These are phyloP conservation scores for Boletus vinaceobasis DNA, from an alignment of 768 basidiomycete genomes.

Conservation along the genomic window DNA sequence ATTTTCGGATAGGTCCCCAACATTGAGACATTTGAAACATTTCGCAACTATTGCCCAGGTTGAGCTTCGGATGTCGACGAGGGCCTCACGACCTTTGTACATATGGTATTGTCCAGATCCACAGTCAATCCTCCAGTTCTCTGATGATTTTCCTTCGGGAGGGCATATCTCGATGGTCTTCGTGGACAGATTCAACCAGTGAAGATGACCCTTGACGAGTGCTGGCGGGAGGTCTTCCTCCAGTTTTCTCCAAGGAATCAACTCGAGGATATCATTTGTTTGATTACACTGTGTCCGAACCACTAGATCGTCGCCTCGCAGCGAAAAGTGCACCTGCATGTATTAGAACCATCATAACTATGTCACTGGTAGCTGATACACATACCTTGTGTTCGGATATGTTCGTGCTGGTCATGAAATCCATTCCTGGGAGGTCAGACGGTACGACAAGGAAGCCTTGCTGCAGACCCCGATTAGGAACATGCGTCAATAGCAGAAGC, in stretches of 20 bases:
- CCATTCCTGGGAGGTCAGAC: not conserved
- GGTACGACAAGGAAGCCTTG: not conserved
- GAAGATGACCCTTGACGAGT: conserved; percentile 9
- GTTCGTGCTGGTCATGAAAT: not conserved
- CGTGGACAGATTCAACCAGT: conserved; percentile 23
- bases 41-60: conserved; percentile 17
- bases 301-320: not conserved
- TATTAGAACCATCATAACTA: not conserved
- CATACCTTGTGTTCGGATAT: conserved; percentile 1
- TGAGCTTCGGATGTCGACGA: conserved; percentile 21
- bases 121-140: conserved; percentile 21
- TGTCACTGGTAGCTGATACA: too few species aligned
- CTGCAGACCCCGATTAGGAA: too few species aligned
- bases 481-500: too few species aligned
- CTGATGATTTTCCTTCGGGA: conserved; percentile 9
- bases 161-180: conserved; percentile 23
- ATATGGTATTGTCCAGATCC: not conserved
- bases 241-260: conserved; percentile 17
- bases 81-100: not conserved
- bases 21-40: not conserved
- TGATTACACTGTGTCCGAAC: conserved; percentile 3
- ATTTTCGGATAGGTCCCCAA: not conserved
- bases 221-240: conserved; percentile 16
- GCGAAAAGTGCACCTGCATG: conserved; percentile 15
- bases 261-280: conserved; percentile 4